Conservation (phyloP, 192 early-diverging fungal species). For the Coemansia sp. region DNA sequence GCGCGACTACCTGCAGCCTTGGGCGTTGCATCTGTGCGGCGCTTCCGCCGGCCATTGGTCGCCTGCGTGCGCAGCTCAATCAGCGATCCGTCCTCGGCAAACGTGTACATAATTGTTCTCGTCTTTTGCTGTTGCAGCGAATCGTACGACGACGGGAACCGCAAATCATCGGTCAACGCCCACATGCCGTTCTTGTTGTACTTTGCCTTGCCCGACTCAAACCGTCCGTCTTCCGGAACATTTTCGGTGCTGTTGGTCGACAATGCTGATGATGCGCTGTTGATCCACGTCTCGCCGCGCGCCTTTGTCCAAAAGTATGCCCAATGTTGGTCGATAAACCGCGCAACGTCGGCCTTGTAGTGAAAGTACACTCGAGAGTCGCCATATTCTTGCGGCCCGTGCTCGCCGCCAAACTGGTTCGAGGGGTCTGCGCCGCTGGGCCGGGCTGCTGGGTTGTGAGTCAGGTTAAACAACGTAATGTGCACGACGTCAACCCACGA, state of each 20-base stretch:
- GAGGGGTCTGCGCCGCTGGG: slow-evolving; percentile 28
- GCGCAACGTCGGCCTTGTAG: slow-evolving; percentile 63
- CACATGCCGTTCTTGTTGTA: slow-evolving; percentile 58
- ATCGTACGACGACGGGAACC: slow-evolving; percentile 56
- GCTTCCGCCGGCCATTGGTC: slow-evolving; percentile 41
- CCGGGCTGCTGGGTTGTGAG: slow-evolving; percentile 45
- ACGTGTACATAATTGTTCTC: slow-evolving; percentile 50
- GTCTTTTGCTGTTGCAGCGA: slow-evolving; percentile 56
- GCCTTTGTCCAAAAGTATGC: slow-evolving; percentile 64
- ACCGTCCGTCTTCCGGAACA: slow-evolving; percentile 55
- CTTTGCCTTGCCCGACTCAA: slow-evolving; percentile 59
- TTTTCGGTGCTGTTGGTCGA: slow-evolving; percentile 58
- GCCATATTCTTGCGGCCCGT: slow-evolving; percentile 55
- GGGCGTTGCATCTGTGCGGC: slow-evolving; percentile 31
- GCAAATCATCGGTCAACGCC: slow-evolving; percentile 53
- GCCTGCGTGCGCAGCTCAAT: slow-evolving; percentile 47
- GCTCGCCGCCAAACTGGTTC: slow-evolving; percentile 51
- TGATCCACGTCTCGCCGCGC: slow-evolving; percentile 63
- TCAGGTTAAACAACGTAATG: slow-evolving; percentile 64
- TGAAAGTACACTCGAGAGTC: slow-evolving; percentile 55
- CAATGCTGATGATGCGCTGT: slow-evolving; percentile 60
- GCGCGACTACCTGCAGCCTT: slow-evolving; percentile 12
- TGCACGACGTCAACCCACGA: slow-evolving; percentile 70
- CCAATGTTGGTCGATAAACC: slow-evolving; percentile 71
- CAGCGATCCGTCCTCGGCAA: slow-evolving; percentile 53